Evolutionary conservation across 495 filamentous ascomycete species (phyloP).

Genomic region (Xylaria sp.): DNA sequence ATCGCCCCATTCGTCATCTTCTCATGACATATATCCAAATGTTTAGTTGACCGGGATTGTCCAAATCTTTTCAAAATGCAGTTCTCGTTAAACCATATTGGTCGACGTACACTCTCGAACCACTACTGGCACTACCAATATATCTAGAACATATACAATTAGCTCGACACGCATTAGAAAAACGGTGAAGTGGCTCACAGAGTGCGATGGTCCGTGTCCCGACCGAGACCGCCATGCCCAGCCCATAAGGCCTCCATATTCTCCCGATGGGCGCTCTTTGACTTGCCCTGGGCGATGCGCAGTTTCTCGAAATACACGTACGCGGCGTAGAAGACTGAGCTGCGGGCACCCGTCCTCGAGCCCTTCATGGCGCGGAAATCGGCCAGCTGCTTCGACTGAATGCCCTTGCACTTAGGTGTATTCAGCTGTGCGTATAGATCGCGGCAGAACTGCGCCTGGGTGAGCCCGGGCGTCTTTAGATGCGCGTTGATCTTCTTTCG

Average conservation of each 20-base stretch:
- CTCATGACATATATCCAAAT: background rate
- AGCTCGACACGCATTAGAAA: background rate
- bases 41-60: background rate
- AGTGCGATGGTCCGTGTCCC: constrained; percentile 22
- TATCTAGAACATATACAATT: background rate
- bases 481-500: constrained; percentile 61
- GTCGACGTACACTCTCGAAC: background rate
- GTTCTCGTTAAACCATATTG: background rate
- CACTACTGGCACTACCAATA: background rate
- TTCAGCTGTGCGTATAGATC: constrained; percentile 49
- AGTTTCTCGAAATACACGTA: constrained; percentile 70
- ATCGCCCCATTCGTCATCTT: background rate
- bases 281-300: constrained; percentile 59
- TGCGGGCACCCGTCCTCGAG: constrained; percentile 50
- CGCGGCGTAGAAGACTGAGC: constrained; percentile 55
- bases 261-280: constrained; percentile 58
- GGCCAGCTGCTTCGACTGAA: constrained; percentile 49
- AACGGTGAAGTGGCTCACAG: background rate
- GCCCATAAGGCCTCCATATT: constrained; percentile 57
- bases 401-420: constrained; percentile 31
- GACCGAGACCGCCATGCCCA: constrained; percentile 32
- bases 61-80: background rate
- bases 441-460: constrained; percentile 60
- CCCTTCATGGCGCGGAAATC: constrained; percentile 60
- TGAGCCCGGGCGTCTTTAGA: constrained; percentile 54